Conservation (phyloP, 2,329 filamentous ascomycete species). For the Talaromyces piceae region DNA sequence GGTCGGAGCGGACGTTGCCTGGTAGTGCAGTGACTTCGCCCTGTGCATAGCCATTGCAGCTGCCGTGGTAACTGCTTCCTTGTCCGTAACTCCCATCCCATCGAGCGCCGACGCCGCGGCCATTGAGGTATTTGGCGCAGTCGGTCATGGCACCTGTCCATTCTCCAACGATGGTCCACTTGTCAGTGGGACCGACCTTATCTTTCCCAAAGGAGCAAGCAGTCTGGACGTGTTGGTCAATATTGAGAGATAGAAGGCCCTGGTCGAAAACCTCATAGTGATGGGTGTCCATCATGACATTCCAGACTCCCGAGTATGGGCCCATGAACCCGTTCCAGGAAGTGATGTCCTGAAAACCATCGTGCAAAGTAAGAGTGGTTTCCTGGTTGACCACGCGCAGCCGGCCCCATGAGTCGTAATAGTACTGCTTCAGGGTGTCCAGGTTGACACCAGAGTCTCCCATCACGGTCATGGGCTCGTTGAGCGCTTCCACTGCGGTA, state of each 20-base stretch:
- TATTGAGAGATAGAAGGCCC: conserved; percentile 43
- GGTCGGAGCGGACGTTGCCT: conserved; percentile 27
- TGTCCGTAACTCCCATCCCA: conserved; percentile 47
- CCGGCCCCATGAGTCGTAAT: conserved; percentile 46
- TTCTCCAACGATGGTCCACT: conserved; percentile 62
- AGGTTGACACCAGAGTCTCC: conserved; percentile 29
- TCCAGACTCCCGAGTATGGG: conserved; percentile 34
- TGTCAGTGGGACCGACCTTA: conserved; percentile 49
- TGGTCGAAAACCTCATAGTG: conserved; percentile 60
- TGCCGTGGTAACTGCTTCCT: conserved; percentile 44
- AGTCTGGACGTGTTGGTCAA: conserved; percentile 46
- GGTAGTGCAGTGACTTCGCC: conserved; percentile 41
- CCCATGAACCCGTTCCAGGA: conserved; percentile 57
- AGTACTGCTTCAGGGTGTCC: conserved; percentile 45
- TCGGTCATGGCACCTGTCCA: conserved; percentile 62
- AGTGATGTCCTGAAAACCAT: conserved; percentile 38
- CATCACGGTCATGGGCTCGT: conserved; percentile 34
- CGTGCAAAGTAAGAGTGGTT: conserved; percentile 50
- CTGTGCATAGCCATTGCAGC: conserved; percentile 46
- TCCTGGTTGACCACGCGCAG: conserved; percentile 39
- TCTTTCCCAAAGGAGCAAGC: conserved; percentile 48
- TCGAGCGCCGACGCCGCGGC: conserved; percentile 52
- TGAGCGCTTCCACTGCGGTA: conserved; percentile 41
- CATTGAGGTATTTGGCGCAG: conserved; percentile 48
- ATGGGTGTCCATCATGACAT: conserved; percentile 59